These are phyloP conservation scores for Candida patagonica DNA, from an alignment of 805 yeast genomes.

Conservation along the genomic window DNA sequence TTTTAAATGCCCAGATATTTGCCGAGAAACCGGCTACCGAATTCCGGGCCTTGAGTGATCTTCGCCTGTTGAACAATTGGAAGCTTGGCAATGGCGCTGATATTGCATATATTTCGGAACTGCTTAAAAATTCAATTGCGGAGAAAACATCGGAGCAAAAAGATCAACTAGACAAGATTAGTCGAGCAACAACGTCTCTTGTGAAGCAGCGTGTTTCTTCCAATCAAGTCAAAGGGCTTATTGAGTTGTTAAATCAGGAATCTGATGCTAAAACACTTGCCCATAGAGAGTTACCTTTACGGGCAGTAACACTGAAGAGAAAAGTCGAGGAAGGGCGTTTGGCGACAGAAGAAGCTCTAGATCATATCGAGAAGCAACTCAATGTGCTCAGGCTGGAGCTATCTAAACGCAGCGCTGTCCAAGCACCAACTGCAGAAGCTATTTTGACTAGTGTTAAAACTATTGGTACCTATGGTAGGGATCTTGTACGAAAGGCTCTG, in stretches of 20 bases:
- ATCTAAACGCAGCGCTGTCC: constrained; percentile 4
- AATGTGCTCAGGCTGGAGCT: constrained; percentile 12
- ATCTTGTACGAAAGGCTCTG: background rate
- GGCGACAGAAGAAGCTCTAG: constrained; percentile 9
- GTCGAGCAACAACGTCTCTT: constrained; percentile 7
- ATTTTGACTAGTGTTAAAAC: constrained; percentile 3
- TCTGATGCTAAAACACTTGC: constrained; percentile 10
- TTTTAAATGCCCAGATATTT: background rate
- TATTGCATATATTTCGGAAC: constrained; percentile 7
- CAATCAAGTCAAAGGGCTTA: constrained; percentile 12
- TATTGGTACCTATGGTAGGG: background rate
- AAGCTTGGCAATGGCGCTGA: constrained; percentile 8
- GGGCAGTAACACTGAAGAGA: constrained; percentile 16
- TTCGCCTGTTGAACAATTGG: constrained; percentile 9
- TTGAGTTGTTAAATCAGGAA: constrained; percentile 6
- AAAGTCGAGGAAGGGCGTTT: constrained; percentile 1
- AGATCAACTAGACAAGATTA: constrained; percentile 1
- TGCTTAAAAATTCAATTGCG: background rate
- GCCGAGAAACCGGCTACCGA: constrained; percentile 1
- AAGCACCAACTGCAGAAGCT: constrained; percentile 10
- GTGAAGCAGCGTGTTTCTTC: constrained; percentile 6
- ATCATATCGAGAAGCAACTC: constrained; percentile 9
- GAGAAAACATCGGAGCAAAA: background rate
- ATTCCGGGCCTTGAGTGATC: constrained; percentile 8
- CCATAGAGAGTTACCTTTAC: constrained; percentile 13